A percentile compares a stretch with the other conserved stretches of the same genome.
Evolutionary conservation across 108 stramenopile species (phyloP).

Genomic region (Discostella pseudostelligera): DNA sequence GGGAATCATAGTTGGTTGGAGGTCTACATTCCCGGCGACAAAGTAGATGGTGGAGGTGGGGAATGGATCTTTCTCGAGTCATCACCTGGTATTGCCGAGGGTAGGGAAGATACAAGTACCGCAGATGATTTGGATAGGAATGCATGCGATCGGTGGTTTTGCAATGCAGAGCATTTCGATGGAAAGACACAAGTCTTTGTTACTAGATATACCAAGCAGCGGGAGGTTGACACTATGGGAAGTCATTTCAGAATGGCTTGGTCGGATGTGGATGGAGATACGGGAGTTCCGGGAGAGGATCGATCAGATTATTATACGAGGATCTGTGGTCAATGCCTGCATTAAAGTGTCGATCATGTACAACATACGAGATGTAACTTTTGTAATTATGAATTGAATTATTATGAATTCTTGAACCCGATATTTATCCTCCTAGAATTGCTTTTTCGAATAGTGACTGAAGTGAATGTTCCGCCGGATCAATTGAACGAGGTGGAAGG

Average conservation of each 20-base stretch:
- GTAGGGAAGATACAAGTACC: constrained; percentile 39
- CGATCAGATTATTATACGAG: constrained; percentile 63
- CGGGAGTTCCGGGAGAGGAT: constrained; percentile 76
- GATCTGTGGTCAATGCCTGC: constrained; percentile 54
- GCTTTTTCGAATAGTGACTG: too few relatives aligned
- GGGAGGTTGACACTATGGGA: neutral
- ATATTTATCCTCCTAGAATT: neutral
- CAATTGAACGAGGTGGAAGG: too few relatives aligned
- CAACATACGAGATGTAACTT: neutral
- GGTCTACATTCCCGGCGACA: constrained; percentile 51
- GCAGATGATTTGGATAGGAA: constrained; percentile 65
- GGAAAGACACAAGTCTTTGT: constrained; percentile 64
- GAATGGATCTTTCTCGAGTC: constrained; percentile 84
- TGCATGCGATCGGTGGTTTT: constrained; percentile 90
- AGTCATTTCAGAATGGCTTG: constrained; percentile 85
- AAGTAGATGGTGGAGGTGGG: constrained; percentile 20
- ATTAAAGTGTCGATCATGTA: neutral
- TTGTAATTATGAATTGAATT: neutral
- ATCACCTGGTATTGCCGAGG: constrained; percentile 53
- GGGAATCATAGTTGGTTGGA: constrained; percentile 95
- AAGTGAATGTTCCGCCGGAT: too few relatives aligned
- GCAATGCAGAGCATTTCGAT: constrained; percentile 58
- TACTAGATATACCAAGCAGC: constrained; percentile 42
- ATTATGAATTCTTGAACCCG: neutral
- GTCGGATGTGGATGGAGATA: constrained; percentile 63